phyloP scores from a whole-genome alignment of 2,329 filamentous ascomycete genomes.

The Colletotrichum salicis region DNA sequence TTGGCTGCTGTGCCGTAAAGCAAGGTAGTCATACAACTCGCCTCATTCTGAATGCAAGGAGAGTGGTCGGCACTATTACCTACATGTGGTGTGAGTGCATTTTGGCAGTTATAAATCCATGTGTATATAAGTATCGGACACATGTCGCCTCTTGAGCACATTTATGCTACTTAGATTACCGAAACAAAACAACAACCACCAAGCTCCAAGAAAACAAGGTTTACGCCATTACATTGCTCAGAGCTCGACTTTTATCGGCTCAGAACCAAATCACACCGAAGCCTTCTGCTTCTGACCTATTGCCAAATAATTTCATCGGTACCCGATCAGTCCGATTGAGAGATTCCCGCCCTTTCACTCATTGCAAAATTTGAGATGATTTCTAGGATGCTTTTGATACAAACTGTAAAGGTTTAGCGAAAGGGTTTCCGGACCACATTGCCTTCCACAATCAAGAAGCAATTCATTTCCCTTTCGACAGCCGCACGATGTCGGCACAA shows the following conservation, averaged over 20 bases:
- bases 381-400: no score
- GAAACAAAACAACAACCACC: neutral
- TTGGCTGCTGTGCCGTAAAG: neutral
- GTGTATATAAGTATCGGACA: neutral
- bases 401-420: no score
- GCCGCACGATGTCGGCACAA: no score
- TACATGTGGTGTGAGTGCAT: neutral
- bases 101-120: neutral
- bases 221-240: neutral
- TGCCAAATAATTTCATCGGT: neutral
- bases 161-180: neutral
- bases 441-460: no score
- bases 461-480: no score
- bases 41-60: neutral
- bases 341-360: neutral
- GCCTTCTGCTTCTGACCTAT: neutral
- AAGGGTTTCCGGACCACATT: no score
- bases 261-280: neutral
- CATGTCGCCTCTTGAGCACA: neutral
- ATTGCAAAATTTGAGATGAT: no score
- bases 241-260: neutral
- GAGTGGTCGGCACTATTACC: neutral
- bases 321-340: neutral
- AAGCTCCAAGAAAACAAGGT: neutral
- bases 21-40: neutral